These are phyloP conservation scores for Gracilaria gracilis DNA, from an alignment of 23 red algal genomes.

Conservation along the genomic window DNA sequence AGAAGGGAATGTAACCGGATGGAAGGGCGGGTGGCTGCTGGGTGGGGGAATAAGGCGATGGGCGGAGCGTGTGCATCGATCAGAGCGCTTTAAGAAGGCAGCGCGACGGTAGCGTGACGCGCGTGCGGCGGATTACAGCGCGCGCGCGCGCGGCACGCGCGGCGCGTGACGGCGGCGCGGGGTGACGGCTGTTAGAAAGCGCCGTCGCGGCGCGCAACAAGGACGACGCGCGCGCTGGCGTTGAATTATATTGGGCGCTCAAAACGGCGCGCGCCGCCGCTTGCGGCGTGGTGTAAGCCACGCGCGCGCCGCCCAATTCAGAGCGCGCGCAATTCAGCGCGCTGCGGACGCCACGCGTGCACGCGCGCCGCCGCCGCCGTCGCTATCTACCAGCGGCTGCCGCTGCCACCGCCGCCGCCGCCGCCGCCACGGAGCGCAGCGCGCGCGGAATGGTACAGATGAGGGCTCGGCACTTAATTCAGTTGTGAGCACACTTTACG, in stretches of 20 bases:
- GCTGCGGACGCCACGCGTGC: not conserved
- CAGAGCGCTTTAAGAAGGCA: not conserved
- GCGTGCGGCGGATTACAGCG: not conserved
- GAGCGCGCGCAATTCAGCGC: conserved; percentile 2
- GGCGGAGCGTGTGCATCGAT: not conserved
- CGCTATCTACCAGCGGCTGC: not conserved
- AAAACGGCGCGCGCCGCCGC: not conserved
- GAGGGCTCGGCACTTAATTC: not conserved
- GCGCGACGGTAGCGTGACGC: not conserved
- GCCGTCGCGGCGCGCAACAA: not conserved
- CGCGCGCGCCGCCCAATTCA: not conserved
- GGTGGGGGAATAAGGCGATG: not conserved
- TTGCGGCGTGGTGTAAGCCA: not conserved
- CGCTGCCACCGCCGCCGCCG: not conserved
- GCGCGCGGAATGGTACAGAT: not conserved
- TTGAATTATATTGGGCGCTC: not conserved
- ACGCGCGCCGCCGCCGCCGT: not conserved
- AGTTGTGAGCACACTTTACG: not conserved
- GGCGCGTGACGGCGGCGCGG: not conserved
- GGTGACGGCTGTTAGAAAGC: not conserved
- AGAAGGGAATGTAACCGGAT: not conserved
- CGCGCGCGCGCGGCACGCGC: not conserved
- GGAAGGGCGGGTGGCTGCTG: not conserved
- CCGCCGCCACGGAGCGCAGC: no score
- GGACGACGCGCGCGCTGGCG: not conserved